phyloP scores from a whole-genome alignment of 2,329 filamentous ascomycete genomes.

The Thielaviopsis populi region DNA sequence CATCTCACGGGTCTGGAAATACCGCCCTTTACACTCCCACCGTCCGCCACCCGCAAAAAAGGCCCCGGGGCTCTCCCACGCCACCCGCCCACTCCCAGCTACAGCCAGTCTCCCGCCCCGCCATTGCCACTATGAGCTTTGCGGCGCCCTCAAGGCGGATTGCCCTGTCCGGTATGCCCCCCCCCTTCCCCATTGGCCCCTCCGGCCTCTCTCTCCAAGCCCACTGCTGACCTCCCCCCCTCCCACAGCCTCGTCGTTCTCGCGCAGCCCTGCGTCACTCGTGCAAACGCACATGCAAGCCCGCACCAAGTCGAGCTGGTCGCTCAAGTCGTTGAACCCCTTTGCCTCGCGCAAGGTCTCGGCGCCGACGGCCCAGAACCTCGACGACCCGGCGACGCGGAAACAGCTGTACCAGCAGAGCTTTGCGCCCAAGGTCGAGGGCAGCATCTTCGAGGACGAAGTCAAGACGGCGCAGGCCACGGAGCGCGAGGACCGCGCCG shows the following conservation, averaged over 20 bases:
- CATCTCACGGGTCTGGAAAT: background rate
- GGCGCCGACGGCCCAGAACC: constrained; percentile 23
- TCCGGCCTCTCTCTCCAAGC: constrained; percentile 7
- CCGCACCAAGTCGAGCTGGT: constrained; percentile 29
- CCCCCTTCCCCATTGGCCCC: background rate
- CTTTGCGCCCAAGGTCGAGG: constrained; percentile 31
- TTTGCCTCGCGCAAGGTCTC: constrained; percentile 18
- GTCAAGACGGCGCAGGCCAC: constrained; percentile 29
- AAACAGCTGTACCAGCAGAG: constrained; percentile 28
- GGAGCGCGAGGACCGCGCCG: constrained; percentile 20
- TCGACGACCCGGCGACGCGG: constrained; percentile 30
- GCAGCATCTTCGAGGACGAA: constrained; percentile 50
- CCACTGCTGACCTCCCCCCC: constrained; percentile 18
- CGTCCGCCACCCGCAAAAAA: background rate
- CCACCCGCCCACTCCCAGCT: background rate
- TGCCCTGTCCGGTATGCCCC: constrained; percentile 17
- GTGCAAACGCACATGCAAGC: constrained; percentile 27
- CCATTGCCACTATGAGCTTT: constrained; percentile 18
- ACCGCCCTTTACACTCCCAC: background rate
- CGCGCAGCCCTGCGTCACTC: constrained; percentile 18
- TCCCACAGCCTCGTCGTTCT: constrained; percentile 12
- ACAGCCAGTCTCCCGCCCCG: background rate
- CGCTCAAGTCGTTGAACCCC: constrained; percentile 26
- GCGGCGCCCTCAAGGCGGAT: constrained; percentile 19
- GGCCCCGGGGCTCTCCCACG: background rate